phyloP scores from a whole-genome alignment of 2,329 filamentous ascomycete genomes.

The Cercospora brassicicola region DNA sequence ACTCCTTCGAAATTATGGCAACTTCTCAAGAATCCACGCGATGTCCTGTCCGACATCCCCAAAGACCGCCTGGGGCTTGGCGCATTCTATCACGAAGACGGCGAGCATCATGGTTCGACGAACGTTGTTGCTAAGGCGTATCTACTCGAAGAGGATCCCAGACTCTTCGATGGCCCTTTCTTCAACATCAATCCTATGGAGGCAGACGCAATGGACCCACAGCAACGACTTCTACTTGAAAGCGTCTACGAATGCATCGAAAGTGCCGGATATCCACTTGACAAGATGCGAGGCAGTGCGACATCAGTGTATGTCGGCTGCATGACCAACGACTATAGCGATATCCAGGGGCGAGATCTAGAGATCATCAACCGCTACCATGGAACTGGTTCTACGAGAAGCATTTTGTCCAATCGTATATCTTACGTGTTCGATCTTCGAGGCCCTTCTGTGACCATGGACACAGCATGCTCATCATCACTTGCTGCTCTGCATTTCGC shows the following conservation, averaged over 20 bases:
- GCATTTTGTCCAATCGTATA: slow-evolving; percentile 30
- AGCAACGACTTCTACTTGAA: slow-evolving; percentile 34
- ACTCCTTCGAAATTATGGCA: slow-evolving; percentile 30
- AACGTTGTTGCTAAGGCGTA: slow-evolving; percentile 26
- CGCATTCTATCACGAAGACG: slow-evolving; percentile 29
- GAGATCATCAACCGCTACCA: slow-evolving; percentile 27
- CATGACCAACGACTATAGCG: slow-evolving; percentile 29
- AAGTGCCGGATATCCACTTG: slow-evolving; percentile 20
- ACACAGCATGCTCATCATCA: slow-evolving; percentile 51
- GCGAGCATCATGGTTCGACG: slow-evolving; percentile 21
- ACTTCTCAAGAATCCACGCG: slow-evolving; percentile 22
- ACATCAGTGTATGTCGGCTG: slow-evolving; percentile 30
- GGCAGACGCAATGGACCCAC: slow-evolving; percentile 33
- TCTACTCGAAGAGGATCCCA: slow-evolving; percentile 30
- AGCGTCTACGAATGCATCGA: slow-evolving; percentile 31
- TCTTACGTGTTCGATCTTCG: slow-evolving; percentile 30
- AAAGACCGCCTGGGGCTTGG: slow-evolving; percentile 26
- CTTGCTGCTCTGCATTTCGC: slow-evolving; percentile 41
- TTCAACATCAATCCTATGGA: slow-evolving; percentile 29
- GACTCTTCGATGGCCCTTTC: slow-evolving; percentile 30
- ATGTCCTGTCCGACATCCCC: slow-evolving; percentile 25
- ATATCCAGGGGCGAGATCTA: slow-evolving; percentile 28
- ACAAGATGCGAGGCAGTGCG: slow-evolving; percentile 20
- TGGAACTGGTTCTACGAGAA: slow-evolving; percentile 25
- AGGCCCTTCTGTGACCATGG: slow-evolving; percentile 34